Conservation (phyloP, 1,139 yeast genomes). For the Saccharomyces hybrid region DNA sequence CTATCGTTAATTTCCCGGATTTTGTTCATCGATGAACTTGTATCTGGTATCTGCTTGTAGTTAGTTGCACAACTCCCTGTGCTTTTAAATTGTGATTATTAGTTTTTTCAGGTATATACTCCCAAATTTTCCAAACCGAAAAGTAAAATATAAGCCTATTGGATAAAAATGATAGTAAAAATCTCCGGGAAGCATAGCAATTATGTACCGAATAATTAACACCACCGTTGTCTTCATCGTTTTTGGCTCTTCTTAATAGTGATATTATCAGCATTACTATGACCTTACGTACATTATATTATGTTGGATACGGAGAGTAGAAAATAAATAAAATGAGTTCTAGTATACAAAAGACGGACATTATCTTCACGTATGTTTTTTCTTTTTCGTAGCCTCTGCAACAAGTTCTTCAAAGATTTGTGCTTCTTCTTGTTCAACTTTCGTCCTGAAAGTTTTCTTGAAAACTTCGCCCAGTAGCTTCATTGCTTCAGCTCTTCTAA, state of each 20-base stretch:
- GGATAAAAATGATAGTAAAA: too few species aligned
- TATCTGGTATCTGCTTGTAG: too few species aligned
- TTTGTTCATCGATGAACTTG: conserved; percentile 30
- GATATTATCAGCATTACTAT: neutral
- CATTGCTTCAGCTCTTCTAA: conserved; percentile 76
- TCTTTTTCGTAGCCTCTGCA: conserved; percentile 81
- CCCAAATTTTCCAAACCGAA: neutral
- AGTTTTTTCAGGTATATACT: too few species aligned
- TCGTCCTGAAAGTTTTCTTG: conserved; percentile 57
- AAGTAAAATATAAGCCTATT: neutral
- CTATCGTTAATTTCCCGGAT: conserved; percentile 56
- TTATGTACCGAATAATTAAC: too few species aligned
- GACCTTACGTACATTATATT: neutral
- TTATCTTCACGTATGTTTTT: conserved; percentile 26
- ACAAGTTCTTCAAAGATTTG: conserved; percentile 84
- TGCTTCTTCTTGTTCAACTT: conserved; percentile 86
- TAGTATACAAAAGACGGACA: neutral
- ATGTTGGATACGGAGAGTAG: neutral
- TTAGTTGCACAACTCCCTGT: too few species aligned
- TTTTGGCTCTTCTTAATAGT: neutral
- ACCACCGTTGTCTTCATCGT: neutral
- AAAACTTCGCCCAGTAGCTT: conserved; percentile 70
- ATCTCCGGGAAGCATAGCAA: too few species aligned
- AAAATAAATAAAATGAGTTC: neutral
- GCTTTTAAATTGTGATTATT: too few species aligned